Percentiles rank a stretch among this genome's conserved stretches.
phyloP scores from a whole-genome alignment of 2,329 filamentous ascomycete species.

The Colletotrichum caudatum region DNA sequence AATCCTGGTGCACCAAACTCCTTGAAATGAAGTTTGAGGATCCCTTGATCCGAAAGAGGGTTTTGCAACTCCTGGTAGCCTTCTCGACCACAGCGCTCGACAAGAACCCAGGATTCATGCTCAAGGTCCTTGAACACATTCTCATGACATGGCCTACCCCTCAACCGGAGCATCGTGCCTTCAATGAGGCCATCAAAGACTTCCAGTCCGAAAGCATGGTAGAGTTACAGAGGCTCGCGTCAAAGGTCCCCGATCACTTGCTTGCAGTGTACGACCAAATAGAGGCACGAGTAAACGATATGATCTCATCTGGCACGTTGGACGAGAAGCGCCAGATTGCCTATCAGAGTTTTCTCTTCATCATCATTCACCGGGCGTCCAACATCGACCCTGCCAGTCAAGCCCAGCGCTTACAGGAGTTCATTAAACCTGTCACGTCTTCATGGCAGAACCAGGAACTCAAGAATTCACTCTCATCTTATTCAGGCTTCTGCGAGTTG shows the following conservation, averaged over 20 bases:
- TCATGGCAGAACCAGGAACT: conserved; percentile 83
- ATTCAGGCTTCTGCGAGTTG: conserved; percentile 82
- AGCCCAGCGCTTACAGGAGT: conserved; percentile 77
- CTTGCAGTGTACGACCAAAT: conserved; percentile 89
- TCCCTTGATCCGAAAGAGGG: conserved; percentile 83
- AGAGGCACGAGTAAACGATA: conserved; percentile 83
- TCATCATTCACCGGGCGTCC: conserved; percentile 88
- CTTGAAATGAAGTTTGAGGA: conserved; percentile 82
- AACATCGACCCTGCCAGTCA: conserved; percentile 79
- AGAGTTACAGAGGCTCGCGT: conserved; percentile 88
- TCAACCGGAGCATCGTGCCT: conserved; percentile 76
- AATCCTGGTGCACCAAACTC: conserved; percentile 79
- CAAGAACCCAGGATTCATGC: conserved; percentile 82
- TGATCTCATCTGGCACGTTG: conserved; percentile 76
- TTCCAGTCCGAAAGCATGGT: conserved; percentile 86
- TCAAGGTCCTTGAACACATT: conserved; percentile 92
- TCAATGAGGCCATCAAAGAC: conserved; percentile 90
- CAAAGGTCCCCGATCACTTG: conserved; percentile 92
- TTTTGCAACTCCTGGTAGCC: conserved; percentile 84
- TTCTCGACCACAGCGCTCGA: conserved; percentile 86
- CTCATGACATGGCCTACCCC: conserved; percentile 84
- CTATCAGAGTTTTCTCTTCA: conserved; percentile 91
- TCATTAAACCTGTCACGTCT: conserved; percentile 84
- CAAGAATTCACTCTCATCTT: conserved; percentile 76
- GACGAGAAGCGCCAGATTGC: conserved; percentile 89